phyloP scores from a whole-genome alignment of 176 grass and related monocot species.

The Oryza glumipatula region DNA sequence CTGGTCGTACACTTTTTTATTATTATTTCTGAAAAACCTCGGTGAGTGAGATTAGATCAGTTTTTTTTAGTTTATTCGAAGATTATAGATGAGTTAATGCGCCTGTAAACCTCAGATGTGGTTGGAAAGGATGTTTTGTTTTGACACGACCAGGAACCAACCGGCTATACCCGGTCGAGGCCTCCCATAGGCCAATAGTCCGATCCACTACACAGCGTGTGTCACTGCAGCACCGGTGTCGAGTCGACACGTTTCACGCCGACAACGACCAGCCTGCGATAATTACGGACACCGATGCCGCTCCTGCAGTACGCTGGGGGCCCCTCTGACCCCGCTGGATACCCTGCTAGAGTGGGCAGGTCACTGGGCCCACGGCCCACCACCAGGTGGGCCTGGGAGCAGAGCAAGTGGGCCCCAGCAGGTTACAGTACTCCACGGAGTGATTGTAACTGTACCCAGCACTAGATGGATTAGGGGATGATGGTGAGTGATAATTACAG shows the following conservation, averaged over 20 bases:
- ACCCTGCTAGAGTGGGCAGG: not conserved
- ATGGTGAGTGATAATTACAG: slow-evolving; percentile 29
- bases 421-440: not conserved
- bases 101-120: not conserved
- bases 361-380: not conserved
- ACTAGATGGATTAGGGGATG: not conserved
- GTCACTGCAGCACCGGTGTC: not conserved
- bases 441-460: too few relatives aligned
- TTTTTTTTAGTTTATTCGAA: too few relatives aligned
- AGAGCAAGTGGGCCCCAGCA: too few relatives aligned
- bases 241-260: slow-evolving; percentile 35
- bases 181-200: not conserved
- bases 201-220: not conserved
- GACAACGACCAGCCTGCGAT: slow-evolving; percentile 40
- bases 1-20: too few relatives aligned
- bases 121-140: slow-evolving; percentile 2
- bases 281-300: slow-evolving; percentile 50
- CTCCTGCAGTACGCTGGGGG: not conserved
- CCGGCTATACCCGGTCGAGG: slow-evolving; percentile 18
- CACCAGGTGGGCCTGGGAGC: not conserved
- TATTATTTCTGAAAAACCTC: too few relatives aligned
- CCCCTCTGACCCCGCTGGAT: slow-evolving; percentile 13
- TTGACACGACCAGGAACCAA: not conserved
- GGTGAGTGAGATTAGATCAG: too few relatives aligned
- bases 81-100: too few relatives aligned